phyloP scores from a whole-genome alignment of 2,329 filamentous ascomycete genomes.

The Colletotrichum theobromicola region DNA sequence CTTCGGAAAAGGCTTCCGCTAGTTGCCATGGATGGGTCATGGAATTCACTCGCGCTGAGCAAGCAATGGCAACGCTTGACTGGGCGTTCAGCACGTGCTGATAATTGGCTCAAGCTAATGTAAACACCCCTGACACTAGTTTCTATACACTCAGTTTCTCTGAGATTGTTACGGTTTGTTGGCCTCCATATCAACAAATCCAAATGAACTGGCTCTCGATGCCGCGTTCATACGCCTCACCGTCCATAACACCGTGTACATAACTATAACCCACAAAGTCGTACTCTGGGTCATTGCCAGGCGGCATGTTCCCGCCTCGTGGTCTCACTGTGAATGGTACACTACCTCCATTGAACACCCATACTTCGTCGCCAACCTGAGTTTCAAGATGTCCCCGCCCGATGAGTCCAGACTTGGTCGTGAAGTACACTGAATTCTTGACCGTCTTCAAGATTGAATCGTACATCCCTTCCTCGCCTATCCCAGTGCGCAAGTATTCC shows the following conservation, averaged over 20 bases:
- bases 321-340: not conserved
- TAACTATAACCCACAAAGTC: not conserved
- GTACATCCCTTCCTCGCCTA: not conserved
- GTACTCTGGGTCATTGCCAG: not conserved
- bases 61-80: rapidly evolving
- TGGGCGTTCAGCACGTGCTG: not conserved
- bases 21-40: not conserved
- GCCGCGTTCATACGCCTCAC: not conserved
- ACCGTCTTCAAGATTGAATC: not conserved
- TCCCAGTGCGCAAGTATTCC: not conserved
- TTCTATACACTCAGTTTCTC: no score
- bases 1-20: not conserved
- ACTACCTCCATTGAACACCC: not conserved
- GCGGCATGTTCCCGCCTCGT: not conserved
- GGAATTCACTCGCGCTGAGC: not conserved
- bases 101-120: rapidly evolving
- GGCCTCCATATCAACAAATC: not conserved
- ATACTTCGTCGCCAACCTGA: not conserved
- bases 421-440: not conserved
- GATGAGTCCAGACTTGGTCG: not conserved
- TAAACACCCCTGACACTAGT: no score
- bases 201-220: not conserved
- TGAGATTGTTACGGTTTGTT: no score
- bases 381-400: not conserved
- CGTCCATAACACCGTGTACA: not conserved